Conservation (phyloP, 2,329 filamentous ascomycete species). For the Botrytis paeoniae region DNA sequence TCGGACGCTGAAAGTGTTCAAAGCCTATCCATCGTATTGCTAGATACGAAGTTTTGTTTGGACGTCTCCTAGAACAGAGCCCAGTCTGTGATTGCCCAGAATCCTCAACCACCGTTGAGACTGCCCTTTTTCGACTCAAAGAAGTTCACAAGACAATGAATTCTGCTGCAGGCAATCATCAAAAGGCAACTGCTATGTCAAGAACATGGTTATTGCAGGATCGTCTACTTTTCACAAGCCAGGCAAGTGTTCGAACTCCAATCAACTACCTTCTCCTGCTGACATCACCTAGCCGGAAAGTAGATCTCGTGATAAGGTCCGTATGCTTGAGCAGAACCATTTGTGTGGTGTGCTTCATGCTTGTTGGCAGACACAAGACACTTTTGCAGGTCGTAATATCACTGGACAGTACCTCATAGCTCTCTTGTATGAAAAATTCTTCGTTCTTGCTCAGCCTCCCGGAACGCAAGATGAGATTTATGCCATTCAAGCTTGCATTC, state of each 20-base stretch:
- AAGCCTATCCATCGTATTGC: conserved; percentile 91
- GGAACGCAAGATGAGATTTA: conserved; percentile 65
- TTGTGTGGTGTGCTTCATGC: conserved; percentile 82
- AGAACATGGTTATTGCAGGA: conserved; percentile 85
- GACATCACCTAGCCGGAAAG: conserved; percentile 42
- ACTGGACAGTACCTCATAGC: conserved; percentile 81
- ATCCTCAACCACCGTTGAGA: conserved; percentile 76
- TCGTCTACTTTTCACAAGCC: conserved; percentile 69
- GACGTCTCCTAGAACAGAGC: conserved; percentile 78
- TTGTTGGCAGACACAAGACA: conserved; percentile 70
- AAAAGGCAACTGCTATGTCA: conserved; percentile 67
- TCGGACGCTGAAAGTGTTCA: conserved; percentile 17
- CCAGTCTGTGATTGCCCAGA: conserved; percentile 81
- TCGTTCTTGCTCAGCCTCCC: conserved; percentile 67
- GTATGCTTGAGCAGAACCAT: conserved; percentile 73
- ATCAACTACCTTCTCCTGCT: not conserved
- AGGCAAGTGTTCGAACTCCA: conserved; percentile 49
- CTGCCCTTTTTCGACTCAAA: conserved; percentile 66
- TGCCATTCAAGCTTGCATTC: conserved; percentile 70
- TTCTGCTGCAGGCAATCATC: conserved; percentile 72
- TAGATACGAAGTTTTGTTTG: conserved; percentile 84
- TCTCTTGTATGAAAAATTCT: conserved; percentile 74
- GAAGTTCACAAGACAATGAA: conserved; percentile 80
- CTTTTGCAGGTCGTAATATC: conserved; percentile 64
- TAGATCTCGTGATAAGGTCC: conserved; percentile 63